Evolutionary conservation across 1,284 basidiomycete genomes (phyloP).

Genomic region (Amylostereum chailletii): DNA sequence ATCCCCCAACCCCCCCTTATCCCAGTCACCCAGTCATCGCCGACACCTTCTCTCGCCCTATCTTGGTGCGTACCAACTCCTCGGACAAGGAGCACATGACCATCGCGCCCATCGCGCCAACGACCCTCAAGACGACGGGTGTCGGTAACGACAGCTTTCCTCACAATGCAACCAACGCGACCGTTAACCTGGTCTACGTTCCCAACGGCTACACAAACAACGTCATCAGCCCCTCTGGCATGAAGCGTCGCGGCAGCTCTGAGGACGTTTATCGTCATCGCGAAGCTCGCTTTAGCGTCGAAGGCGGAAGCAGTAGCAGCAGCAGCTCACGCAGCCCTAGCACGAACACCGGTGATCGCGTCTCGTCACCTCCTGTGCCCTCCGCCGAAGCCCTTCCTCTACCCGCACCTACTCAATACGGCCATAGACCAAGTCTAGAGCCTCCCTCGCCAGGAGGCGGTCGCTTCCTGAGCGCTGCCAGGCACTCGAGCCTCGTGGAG

Average conservation of each 20-base stretch:
- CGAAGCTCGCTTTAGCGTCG: constrained; percentile 26
- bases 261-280: constrained; percentile 24
- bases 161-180: constrained; percentile 12
- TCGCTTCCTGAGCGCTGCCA: neutral
- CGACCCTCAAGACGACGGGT: constrained; percentile 78
- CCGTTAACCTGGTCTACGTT: constrained; percentile 65
- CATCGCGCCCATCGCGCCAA: constrained; percentile 92
- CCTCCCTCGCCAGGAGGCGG: neutral
- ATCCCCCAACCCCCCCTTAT: constrained; percentile 4
- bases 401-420: constrained; percentile 4
- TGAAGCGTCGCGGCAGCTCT: constrained; percentile 6
- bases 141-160: constrained; percentile 33
- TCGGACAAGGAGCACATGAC: constrained; percentile 61
- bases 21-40: constrained; percentile 11
- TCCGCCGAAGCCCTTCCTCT: constrained; percentile 7
- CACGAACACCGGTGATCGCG: constrained; percentile 1
- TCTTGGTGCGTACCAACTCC: constrained; percentile 27
- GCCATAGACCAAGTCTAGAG: neutral
- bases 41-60: constrained; percentile 14
- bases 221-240: constrained; percentile 2
- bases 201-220: constrained; percentile 39
- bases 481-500: neutral
- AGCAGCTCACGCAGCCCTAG: constrained; percentile 6
- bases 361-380: constrained; percentile 2
- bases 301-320: constrained; percentile 8